A percentile compares a stretch with the other conserved stretches of the same genome.
Evolutionary conservation across 371 early-diverging fungal species (phyloP).

Genomic region (Lichtheimia ramosa): DNA sequence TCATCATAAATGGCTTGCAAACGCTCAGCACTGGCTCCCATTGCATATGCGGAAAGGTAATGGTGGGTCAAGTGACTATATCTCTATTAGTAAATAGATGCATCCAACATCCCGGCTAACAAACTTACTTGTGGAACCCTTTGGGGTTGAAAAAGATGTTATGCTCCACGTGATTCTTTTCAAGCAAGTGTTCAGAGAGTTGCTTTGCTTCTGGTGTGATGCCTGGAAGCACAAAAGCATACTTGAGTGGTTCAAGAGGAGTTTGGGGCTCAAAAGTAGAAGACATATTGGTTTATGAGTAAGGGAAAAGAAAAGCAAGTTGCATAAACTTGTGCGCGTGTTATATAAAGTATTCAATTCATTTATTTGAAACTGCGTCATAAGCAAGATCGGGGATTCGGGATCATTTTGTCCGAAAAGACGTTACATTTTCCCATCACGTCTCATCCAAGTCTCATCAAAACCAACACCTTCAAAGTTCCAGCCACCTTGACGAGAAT

Average conservation of each 20-base stretch:
- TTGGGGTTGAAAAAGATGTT: constrained; percentile 45
- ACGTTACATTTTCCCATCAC: no score
- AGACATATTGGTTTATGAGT: not conserved
- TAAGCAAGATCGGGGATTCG: no score
- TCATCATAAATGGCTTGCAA: constrained; percentile 51
- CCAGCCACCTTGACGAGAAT: constrained; percentile 19
- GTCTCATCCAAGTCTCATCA: constrained; percentile 27
- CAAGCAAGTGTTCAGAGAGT: constrained; percentile 32
- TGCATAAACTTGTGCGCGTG: no score
- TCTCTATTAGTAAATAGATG: no score
- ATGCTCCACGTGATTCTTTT: constrained; percentile 34
- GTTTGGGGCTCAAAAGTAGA: constrained; percentile 15
- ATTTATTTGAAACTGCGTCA: no score
- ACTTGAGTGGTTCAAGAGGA: constrained; percentile 10
- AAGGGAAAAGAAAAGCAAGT: not conserved
- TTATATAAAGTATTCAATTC: no score
- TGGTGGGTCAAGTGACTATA: constrained; percentile 55
- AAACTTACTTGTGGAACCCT: constrained; percentile 45
- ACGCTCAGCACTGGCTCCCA: constrained; percentile 52
- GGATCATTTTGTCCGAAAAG: no score
- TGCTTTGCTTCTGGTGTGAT: constrained; percentile 27
- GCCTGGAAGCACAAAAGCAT: constrained; percentile 35
- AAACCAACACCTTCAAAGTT: constrained; percentile 42
- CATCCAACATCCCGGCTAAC: not conserved
- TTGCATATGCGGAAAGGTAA: constrained; percentile 53